These are phyloP conservation scores for Picea abies DNA, from an alignment of 83 land plant genomes.

Conservation along the genomic window DNA sequence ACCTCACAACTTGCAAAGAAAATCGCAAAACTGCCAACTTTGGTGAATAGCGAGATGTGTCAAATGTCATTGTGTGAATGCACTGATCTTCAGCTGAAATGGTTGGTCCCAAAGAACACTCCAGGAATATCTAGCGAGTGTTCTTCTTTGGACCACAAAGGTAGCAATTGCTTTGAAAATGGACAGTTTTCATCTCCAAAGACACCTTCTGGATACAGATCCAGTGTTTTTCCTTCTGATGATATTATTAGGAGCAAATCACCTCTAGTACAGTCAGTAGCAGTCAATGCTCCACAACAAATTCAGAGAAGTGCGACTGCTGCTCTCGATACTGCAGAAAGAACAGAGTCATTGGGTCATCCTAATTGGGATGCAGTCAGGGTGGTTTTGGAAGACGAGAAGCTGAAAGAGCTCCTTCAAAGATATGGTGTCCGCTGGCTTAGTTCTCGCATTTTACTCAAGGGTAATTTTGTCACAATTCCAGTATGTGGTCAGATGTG, in stretches of 20 bases:
- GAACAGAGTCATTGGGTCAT: constrained; percentile 12
- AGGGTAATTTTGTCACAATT: constrained; percentile 61
- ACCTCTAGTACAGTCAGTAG: not conserved
- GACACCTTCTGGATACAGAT: constrained; percentile 35
- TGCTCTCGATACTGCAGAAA: not conserved
- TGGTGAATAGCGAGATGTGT: not conserved
- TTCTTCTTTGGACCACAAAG: not conserved
- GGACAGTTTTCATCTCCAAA: constrained; percentile 37
- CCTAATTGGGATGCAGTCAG: constrained; percentile 26
- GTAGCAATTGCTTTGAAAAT: constrained; percentile 19
- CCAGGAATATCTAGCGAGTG: not conserved
- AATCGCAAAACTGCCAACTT: not conserved
- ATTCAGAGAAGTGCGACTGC: not conserved
- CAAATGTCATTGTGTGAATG: constrained; percentile 21
- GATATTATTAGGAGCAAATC: constrained; percentile 1
- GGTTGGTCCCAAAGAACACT: constrained; percentile 11
- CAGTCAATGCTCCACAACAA: constrained; percentile 8
- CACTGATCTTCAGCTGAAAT: constrained; percentile 37
- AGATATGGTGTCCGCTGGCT: constrained; percentile 40
- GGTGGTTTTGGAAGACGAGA: constrained; percentile 30
- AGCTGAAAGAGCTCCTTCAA: constrained; percentile 35
- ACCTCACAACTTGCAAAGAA: constrained; percentile 10
- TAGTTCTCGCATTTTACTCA: constrained; percentile 36
- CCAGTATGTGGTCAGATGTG: constrained; percentile 45
- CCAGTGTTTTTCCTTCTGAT: constrained; percentile 23